These are phyloP conservation scores for Colletotrichum tabaci DNA, from an alignment of 2,329 filamentous ascomycete genomes.

Conservation along the genomic window DNA sequence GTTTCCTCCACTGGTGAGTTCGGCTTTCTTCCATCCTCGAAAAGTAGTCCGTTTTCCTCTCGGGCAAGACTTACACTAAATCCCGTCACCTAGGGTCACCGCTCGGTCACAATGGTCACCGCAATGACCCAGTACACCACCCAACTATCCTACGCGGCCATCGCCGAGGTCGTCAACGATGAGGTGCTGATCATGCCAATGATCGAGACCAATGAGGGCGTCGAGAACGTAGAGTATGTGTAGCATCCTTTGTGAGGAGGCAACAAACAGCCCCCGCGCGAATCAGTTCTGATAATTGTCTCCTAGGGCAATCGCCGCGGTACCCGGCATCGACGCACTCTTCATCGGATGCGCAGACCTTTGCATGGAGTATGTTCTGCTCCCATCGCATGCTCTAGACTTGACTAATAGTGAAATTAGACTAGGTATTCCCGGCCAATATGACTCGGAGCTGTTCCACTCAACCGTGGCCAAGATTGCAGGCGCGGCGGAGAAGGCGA, in stretches of 20 bases:
- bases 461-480: conserved; percentile 23
- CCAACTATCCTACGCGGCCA: conserved; percentile 25
- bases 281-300: background rate
- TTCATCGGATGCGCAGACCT: conserved; percentile 36
- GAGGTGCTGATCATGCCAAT: conserved; percentile 34
- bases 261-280: too few relatives aligned
- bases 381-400: too few relatives aligned
- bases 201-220: conserved; percentile 30
- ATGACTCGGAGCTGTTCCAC: conserved; percentile 23
- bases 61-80: background rate
- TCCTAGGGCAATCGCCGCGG: conserved; percentile 16
- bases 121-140: conserved; percentile 34
- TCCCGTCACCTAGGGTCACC: background rate
- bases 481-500: conserved; percentile 23
- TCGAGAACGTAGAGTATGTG: conserved; percentile 26
- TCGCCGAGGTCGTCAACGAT: conserved; percentile 29
- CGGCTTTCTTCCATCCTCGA: background rate
- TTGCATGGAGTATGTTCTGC: conserved; percentile 19
- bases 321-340: conserved; percentile 22
- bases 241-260: background rate
- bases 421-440: conserved; percentile 22
- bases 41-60: background rate
- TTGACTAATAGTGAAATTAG: too few relatives aligned
- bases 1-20: conserved; percentile 61
- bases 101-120: conserved; percentile 33